Base-by-base conservation (phyloP, 257 asterid genomes). In the Gardenia jasminoides region DNA sequence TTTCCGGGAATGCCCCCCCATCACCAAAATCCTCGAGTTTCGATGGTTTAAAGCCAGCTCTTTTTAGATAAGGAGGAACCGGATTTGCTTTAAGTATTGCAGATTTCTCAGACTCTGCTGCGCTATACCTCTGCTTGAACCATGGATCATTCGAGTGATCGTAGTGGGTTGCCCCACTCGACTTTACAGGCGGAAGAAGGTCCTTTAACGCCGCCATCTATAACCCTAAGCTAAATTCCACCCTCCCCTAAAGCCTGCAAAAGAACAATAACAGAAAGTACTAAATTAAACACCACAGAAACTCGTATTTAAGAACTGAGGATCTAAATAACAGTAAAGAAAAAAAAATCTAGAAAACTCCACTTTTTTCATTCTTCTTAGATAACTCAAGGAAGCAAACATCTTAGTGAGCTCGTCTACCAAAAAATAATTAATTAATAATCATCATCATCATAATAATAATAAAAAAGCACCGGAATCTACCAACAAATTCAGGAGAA, bases 1-100 rank as follows among this genome's bases (percentile, higher is more conserved):
- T 89, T 80, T 90, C 98, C 1, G 99, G 98, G 78, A 95, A 95
- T 1, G 97, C 98, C 64, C 98, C 97, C 46, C 98, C 98, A 88
- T 91, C 97, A 1, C 99, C 99, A 74, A 90, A 93, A 71, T 95
- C 97, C 89, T 89, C 97, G 0, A 87, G 91, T 78, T 95, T 92
- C 3, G 92, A 85, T 0, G 98, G 99, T 89, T 88, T 90, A 76
- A 93, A 94, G 43, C 97, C 98, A 0, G 94, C 87, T 52, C 98
- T 86, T 76, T 94, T 93, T 85, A 93, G 75, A 80, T 94, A 93
- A 8, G 84, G 88, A 1, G 97, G 97, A 65, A 93, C 97, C 0
- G 83, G 91, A 81, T 88, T 93, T 67, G 89, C 84, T 83, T 89
- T 90, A 56, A 88, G 78, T 19, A 79, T 74, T 36, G 88, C 90